These are phyloP conservation scores for Trametes cubensis DNA, from an alignment of 768 basidiomycete genomes.

Conservation along the genomic window DNA sequence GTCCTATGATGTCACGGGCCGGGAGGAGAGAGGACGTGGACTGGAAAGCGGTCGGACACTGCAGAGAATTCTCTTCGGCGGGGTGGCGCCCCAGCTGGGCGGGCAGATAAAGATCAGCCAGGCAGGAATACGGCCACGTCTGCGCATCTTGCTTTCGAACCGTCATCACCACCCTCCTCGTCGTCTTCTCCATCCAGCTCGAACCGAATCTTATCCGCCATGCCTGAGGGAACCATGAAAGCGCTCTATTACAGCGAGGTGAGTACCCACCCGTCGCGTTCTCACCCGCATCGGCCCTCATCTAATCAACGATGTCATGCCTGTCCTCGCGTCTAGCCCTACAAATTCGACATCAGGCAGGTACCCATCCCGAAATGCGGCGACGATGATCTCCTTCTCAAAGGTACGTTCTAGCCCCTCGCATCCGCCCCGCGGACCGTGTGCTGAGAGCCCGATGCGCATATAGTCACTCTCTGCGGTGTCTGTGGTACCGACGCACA, in stretches of 20 bases:
- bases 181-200: background rate
- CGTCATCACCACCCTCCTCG: constrained; percentile 17
- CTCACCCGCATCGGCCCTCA: background rate
- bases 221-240: constrained; percentile 70
- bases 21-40: background rate
- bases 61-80: constrained; percentile 8
- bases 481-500: constrained; percentile 74
- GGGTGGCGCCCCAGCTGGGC: constrained; percentile 13
- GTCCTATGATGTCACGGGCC: constrained; percentile 26
- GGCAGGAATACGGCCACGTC: background rate
- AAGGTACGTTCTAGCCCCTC: constrained; percentile 47
- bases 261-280: constrained; percentile 21
- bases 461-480: constrained; percentile 34
- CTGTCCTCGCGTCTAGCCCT: constrained; percentile 56
- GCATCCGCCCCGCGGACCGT: background rate
- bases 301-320: constrained; percentile 20
- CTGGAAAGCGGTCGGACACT: background rate
- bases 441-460: background rate
- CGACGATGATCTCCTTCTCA: constrained; percentile 75
- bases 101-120: constrained; percentile 29
- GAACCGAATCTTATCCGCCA: constrained; percentile 27
- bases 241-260: constrained; percentile 75
- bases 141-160: constrained; percentile 15
- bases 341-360: constrained; percentile 64
- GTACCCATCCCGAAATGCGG: constrained; percentile 69